Base-by-base conservation (phyloP, 495 filamentous ascomycete genomes). In the Daldinia loculata region DNA sequence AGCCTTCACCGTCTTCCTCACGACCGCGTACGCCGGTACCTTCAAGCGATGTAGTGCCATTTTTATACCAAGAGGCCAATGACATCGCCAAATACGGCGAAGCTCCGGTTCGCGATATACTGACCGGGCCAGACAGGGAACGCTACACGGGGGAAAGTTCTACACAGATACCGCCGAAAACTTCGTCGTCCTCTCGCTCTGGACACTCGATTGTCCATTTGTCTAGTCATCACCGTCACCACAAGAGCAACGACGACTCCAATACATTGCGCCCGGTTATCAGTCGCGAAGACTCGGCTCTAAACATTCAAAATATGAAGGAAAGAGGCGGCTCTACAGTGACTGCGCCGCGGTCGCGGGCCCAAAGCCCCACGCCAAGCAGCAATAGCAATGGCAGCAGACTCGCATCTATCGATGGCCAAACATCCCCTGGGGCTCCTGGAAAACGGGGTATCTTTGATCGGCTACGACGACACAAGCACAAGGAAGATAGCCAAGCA, bases 31-130 rank as follows among this genome's bases (percentile, higher is more conserved):
- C 90, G 19, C 92, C 95, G n/a, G 83, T 93, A 43, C 93, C 94
- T 36, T 94, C 94, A 14, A 94, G 92, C 75, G 95, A 98, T 75
- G 93, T 99, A 56, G 94, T 95, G 24, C 95, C 95, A 12, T 99
- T 97, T 88, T 82, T 96, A 50, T 98, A 94, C 79, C 95, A 99
- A 80, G 93, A 95, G 76, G 89, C 86, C 69, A 89, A 94, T 77
- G 93, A 97, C 76, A 91, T 96, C 62, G 86, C 89, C 22, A 89
- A 90, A 60, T 92, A 90, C 76, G 93, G 93, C 26, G 92, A 95
- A 77, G 93, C 93, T 17, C 93, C 92, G 19, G 89, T 96, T 30
- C 87, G 91, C 56, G 85, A 91, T 71, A 86, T 86, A 38, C 91
- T 92, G 56, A 89, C 87, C 27, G 89, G 88, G 1, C 88, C 87